These are phyloP conservation scores for Colletotrichum sp. DNA, from an alignment of 2,329 filamentous ascomycete species.

Conservation along the genomic window DNA sequence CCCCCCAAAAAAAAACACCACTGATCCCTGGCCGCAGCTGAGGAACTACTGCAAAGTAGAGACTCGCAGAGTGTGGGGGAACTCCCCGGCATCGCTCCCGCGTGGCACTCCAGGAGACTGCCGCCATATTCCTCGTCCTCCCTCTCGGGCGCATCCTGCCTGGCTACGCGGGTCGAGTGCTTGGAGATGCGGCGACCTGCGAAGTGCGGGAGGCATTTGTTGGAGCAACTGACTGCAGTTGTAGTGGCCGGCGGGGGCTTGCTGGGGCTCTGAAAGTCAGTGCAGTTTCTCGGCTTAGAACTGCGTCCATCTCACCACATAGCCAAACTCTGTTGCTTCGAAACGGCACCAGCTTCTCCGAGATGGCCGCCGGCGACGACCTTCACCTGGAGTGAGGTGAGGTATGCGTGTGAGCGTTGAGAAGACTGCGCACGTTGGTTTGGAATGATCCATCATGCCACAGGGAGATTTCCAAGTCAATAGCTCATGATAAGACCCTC, in stretches of 20 bases:
- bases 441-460: neutral
- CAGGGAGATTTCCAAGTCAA: neutral
- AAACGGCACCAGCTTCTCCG: neutral
- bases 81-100: constrained; percentile 14
- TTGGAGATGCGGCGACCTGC: constrained; percentile 11
- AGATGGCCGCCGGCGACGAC: neutral
- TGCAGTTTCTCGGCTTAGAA: neutral
- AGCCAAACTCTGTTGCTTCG: neutral
- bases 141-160: constrained; percentile 4
- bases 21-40: neutral
- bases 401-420: neutral
- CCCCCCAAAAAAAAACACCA: neutral
- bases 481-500: neutral
- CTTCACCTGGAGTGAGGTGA: neutral
- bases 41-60: neutral
- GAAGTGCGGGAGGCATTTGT: neutral
- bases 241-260: neutral
- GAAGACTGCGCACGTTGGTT: neutral
- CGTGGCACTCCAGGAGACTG: constrained; percentile 10
- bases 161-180: neutral
- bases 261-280: neutral
- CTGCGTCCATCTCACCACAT: neutral
- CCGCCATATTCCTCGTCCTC: neutral
- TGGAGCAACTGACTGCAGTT: neutral
- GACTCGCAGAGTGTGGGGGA: constrained; percentile 7